Conservation (phyloP, 1,284 basidiomycete species). For the Apiotrichum domesticum region DNA sequence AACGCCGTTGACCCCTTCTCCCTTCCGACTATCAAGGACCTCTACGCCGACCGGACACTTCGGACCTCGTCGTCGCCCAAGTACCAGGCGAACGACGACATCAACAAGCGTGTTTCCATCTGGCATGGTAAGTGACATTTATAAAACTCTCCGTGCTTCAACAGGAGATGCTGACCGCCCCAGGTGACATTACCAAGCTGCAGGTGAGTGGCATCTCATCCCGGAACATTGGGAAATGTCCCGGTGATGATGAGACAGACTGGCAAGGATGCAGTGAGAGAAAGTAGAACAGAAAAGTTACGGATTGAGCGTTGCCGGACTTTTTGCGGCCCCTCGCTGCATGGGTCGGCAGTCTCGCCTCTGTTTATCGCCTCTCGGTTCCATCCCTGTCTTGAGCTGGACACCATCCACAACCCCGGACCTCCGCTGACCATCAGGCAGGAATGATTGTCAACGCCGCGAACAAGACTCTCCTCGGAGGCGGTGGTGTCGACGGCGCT, state of each 20-base stretch:
- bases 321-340: no score
- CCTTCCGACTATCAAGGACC: conserved; percentile 28
- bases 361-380: no score
- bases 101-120: conserved; percentile 33
- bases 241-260: no score
- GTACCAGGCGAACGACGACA: conserved; percentile 9
- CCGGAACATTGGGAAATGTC: no score
- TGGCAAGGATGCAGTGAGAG: no score
- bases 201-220: conserved; percentile 19
- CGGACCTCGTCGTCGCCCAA: neutral
- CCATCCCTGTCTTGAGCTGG: no score
- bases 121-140: conserved; percentile 29
- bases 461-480: conserved; percentile 67
- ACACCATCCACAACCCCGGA: no score
- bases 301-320: no score
- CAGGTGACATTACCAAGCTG: conserved; percentile 44
- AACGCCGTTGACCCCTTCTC: conserved; percentile 10
- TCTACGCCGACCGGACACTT: conserved; percentile 1
- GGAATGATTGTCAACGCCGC: conserved; percentile 86
- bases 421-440: conserved; percentile 34
- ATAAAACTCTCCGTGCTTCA: no score
- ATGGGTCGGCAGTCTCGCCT: no score
- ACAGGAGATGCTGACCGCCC: neutral
- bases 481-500: conserved; percentile 48
- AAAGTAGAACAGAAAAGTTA: no score